Evolutionary conservation across 352 stramenopile genomes (phyloP).

Genomic region (Globisporangium barbulae): DNA sequence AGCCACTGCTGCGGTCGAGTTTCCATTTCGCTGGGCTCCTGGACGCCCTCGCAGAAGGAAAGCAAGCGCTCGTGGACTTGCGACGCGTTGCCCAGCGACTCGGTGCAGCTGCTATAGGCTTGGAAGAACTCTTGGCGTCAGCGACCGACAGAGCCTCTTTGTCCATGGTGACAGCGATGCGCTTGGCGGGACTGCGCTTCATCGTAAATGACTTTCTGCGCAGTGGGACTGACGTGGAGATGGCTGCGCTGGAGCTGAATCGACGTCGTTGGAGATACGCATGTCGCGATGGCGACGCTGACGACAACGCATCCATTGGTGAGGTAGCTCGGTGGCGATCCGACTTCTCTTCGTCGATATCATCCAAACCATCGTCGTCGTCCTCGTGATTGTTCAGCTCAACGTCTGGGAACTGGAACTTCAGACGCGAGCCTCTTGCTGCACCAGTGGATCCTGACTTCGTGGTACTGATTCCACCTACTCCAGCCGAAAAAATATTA

Average conservation of each 20-base stretch:
- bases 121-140: neutral
- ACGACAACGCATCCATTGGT: neutral
- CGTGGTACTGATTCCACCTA: neutral
- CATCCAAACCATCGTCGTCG: neutral
- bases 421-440: slow-evolving; percentile 28
- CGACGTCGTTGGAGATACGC: slow-evolving; percentile 20
- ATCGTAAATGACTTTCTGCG: slow-evolving; percentile 66
- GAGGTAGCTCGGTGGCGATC: neutral
- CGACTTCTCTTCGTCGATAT: neutral
- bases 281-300: slow-evolving; percentile 1
- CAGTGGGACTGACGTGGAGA: slow-evolving; percentile 39
- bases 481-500: slow-evolving; percentile 8
- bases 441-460: neutral
- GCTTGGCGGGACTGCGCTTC: slow-evolving; percentile 56
- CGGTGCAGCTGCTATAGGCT: neutral
- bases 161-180: slow-evolving; percentile 7
- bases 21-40: slow-evolving; percentile 17
- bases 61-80: slow-evolving; percentile 55
- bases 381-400: slow-evolving; percentile 25
- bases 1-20: slow-evolving; percentile 2
- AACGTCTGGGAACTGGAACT: slow-evolving; percentile 62
- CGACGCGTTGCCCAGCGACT: slow-evolving; percentile 33
- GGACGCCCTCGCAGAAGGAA: slow-evolving; percentile 8
- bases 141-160: neutral
- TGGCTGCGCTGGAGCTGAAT: slow-evolving; percentile 32